Evolutionary conservation across 371 early-diverging fungal species (phyloP), one percentile per base, ranked within the genome.

Genomic region (Lichtheimia ramosa): DNA sequence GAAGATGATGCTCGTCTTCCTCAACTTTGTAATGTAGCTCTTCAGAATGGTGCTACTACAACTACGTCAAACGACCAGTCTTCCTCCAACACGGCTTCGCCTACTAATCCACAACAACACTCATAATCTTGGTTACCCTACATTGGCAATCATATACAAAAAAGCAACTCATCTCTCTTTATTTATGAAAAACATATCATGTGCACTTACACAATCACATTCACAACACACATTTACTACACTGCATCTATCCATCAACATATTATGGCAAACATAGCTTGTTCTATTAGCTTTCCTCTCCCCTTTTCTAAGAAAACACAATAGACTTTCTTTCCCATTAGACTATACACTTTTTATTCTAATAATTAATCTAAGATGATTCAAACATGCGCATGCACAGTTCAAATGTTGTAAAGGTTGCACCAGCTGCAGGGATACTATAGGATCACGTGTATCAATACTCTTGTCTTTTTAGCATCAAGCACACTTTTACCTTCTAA

Each of bases 331-430:
- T 34, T 34, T 34, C 34, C 34, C 34, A 34, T 34, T 34, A 34
- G 34, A 34, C 34, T 34, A 34, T 42, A n/a, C 41, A 40, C 18
- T 48, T 52, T 46, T 53, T 43, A 6, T 54, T 52, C 24, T 53
- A 53, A 24, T 43, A 39, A 54, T 42, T 34, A 34, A 1, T 34
- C 21, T 46, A 46, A n/a, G 21, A 0, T 18, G 69, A 56, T 42
- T 68, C 56, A 40, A 77, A 70, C 5, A 78, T 70, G 46, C 85
- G 73, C 71, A 87, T 84, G 21, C 77, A 83, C 43, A 89, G 68
- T 64, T 92, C 92, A 56, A 89, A 92, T 1, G 89, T 83, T 21
- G 89, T 87, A 65, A 92, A 92, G 5, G 92, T 92, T 13, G 87
- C 90, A 20, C 78, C 90, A 3, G 88, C 90, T 13, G 90, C 90